phyloP scores from a whole-genome alignment of 2,329 filamentous ascomycete genomes.

The Boeremia exigua region DNA sequence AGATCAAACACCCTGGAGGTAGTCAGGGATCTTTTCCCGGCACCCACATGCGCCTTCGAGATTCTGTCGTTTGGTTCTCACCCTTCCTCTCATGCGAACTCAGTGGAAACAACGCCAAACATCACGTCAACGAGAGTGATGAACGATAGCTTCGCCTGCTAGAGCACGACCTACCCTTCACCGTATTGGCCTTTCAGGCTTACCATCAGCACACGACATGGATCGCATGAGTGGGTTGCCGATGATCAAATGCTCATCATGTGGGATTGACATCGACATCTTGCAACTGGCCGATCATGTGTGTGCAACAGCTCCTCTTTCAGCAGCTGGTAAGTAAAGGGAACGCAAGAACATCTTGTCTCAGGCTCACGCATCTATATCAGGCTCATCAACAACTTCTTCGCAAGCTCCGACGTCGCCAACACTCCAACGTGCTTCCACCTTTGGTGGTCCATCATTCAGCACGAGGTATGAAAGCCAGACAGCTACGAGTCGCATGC shows the following conservation, averaged over 20 bases:
- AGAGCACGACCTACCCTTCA: slow-evolving; percentile 8
- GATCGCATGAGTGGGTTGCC: slow-evolving; percentile 44
- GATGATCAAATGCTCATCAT: slow-evolving; percentile 50
- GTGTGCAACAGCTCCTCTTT: slow-evolving; percentile 59
- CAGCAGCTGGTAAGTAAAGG: slow-evolving; percentile 51
- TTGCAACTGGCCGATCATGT: slow-evolving; percentile 85
- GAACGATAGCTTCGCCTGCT: slow-evolving; percentile 3
- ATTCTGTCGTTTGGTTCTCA: slow-evolving; percentile 21
- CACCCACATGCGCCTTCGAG: slow-evolving; percentile 28
- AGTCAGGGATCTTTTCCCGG: slow-evolving; percentile 32
- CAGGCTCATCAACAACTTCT: slow-evolving; percentile 2
- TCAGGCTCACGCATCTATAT: slow-evolving; percentile 1
- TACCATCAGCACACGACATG: slow-evolving; percentile 29
- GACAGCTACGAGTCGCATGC: slow-evolving; percentile 50
- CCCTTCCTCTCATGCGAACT: slow-evolving; percentile 34
- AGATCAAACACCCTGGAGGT: slow-evolving; percentile 35
- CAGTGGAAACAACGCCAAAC: slow-evolving; percentile 25
- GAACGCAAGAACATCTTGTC: background rate
- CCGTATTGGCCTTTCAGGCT: slow-evolving; percentile 6
- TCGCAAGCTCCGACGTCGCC: slow-evolving; percentile 16
- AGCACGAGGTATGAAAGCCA: slow-evolving; percentile 33
- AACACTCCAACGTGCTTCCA: slow-evolving; percentile 43
- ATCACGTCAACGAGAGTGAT: slow-evolving; percentile 7
- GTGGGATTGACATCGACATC: slow-evolving; percentile 73
- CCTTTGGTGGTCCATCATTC: slow-evolving; percentile 37